These are phyloP conservation scores for Leccinum broughii DNA, from an alignment of 768 basidiomycete species.

Conservation along the genomic window DNA sequence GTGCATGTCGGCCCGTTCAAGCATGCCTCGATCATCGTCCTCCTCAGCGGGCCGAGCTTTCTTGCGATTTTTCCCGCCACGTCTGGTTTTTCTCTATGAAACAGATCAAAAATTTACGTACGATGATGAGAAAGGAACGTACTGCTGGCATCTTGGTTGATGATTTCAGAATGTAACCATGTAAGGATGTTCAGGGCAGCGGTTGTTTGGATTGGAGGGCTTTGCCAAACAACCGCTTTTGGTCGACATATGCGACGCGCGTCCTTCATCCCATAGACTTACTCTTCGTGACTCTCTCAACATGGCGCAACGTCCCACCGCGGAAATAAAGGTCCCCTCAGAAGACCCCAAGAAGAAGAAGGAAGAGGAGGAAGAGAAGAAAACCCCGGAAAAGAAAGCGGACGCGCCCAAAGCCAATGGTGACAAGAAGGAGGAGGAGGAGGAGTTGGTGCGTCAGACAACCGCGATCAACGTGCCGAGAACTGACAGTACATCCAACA, in stretches of 20 bases:
- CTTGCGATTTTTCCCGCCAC: constrained; percentile 8
- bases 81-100: constrained; percentile 22
- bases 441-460: constrained; percentile 67
- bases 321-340: constrained; percentile 62
- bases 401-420: constrained; percentile 57
- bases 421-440: constrained; percentile 57
- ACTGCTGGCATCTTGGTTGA: constrained; percentile 18
- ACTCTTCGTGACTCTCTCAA: constrained; percentile 15
- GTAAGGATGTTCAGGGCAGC: background rate
- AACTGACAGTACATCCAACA: constrained; percentile 31
- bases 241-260: constrained; percentile 29
- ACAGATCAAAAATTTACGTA: background rate
- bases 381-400: constrained; percentile 49
- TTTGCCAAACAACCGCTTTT: constrained; percentile 35
- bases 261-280: constrained; percentile 19
- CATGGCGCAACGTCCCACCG: constrained; percentile 63
- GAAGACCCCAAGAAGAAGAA: constrained; percentile 77
- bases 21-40: constrained; percentile 47
- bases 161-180: background rate
- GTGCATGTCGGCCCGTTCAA: constrained; percentile 64
- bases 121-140: constrained; percentile 1
- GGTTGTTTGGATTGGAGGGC: constrained; percentile 35
- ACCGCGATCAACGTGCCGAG: constrained; percentile 11
- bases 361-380: constrained; percentile 43
- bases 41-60: constrained; percentile 15